Evolutionary conservation across 768 basidiomycete genomes (phyloP), one percentile per base, ranked within the genome.

Genomic region (Boletus eberwhitei): DNA sequence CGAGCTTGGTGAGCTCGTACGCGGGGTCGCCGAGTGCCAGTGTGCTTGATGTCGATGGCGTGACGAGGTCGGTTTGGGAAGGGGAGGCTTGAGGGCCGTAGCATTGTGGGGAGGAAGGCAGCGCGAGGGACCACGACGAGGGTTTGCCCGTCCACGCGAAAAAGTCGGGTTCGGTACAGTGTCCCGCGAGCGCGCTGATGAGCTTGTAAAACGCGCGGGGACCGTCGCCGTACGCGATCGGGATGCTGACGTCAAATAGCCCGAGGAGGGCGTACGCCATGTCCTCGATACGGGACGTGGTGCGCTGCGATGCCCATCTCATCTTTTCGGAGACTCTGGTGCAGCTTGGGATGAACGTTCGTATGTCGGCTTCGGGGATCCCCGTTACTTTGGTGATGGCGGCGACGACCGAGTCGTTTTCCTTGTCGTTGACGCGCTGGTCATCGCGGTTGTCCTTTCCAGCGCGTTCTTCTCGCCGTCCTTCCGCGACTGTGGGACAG

Each of bases 211-310:
- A 67, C 16, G 65, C 60, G 7, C 60, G 60, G 2, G 48, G 34
- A 5, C 65, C 65, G 4, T 67, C 65, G 2, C 65, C 65, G 42
- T 66, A 66, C 12, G 65, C 53, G 21, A 66, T 54, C 2, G 63
- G 60, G 4, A 66, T 41, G n/a, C 41, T 41, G 43, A 66, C 12
- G 31, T 66, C 65, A 41, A 66, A 59, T 19, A 66, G 56, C 3
- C 60, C 65, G 9, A 67, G 52, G 11, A 66, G 60, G 14, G 63
- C 64, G 45, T 67, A 67, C 0, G 65, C 65, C 36, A 42, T 44
- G 55, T 66, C 65, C 42, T 66, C 65, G 11, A 50, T 54, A 14
- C 63, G 63, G n/a, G 63, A 53, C 5, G 65, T 60, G 38, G 41
- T 37, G 16, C 65, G 65, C 22, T 60, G 54, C 12, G 65, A 64